These are phyloP conservation scores for Tolypocladium tropicale DNA, from an alignment of 2,329 filamentous ascomycete species.

Conservation along the genomic window DNA sequence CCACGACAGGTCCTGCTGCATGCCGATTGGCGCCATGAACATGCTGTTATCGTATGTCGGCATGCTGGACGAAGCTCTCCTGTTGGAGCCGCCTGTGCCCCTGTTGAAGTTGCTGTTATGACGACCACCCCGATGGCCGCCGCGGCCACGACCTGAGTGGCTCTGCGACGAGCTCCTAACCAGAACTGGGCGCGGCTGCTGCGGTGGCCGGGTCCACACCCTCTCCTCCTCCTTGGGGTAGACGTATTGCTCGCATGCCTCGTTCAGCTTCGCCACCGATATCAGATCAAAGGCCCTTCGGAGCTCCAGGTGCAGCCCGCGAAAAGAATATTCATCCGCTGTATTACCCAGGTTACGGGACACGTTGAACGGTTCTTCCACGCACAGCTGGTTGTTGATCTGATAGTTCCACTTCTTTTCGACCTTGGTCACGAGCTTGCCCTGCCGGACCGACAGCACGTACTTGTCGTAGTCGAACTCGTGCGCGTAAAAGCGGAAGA, in stretches of 20 bases:
- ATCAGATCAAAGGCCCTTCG: conserved; percentile 80
- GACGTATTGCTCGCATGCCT: conserved; percentile 79
- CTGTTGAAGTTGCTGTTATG: conserved; percentile 28
- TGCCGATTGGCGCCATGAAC: conserved; percentile 31
- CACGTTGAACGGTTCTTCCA: conserved; percentile 94
- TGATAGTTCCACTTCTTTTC: conserved; percentile 82
- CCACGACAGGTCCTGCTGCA: conserved; percentile 39
- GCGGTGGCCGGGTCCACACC: conserved; percentile 46
- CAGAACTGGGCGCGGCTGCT: conserved; percentile 44
- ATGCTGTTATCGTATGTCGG: conserved; percentile 38
- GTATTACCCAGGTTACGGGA: conserved; percentile 89
- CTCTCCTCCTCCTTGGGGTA: conserved; percentile 75
- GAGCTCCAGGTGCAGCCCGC: conserved; percentile 81
- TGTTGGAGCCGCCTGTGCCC: conserved; percentile 21
- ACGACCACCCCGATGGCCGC: conserved; percentile 37
- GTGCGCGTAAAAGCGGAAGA: conserved; percentile 90
- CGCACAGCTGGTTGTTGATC: conserved; percentile 76
- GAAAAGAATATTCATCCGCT: conserved; percentile 88
- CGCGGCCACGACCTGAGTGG: conserved; percentile 37
- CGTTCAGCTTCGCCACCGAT: conserved; percentile 64
- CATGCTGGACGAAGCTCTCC: conserved; percentile 43
- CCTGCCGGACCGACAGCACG: conserved; percentile 77
- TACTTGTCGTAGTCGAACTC: conserved; percentile 82
- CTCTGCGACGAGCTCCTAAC: conserved; percentile 53
- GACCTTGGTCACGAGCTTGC: conserved; percentile 65